Evolutionary conservation across 805 yeast species (phyloP).

Genomic region (Monosporozyma siamensis): DNA sequence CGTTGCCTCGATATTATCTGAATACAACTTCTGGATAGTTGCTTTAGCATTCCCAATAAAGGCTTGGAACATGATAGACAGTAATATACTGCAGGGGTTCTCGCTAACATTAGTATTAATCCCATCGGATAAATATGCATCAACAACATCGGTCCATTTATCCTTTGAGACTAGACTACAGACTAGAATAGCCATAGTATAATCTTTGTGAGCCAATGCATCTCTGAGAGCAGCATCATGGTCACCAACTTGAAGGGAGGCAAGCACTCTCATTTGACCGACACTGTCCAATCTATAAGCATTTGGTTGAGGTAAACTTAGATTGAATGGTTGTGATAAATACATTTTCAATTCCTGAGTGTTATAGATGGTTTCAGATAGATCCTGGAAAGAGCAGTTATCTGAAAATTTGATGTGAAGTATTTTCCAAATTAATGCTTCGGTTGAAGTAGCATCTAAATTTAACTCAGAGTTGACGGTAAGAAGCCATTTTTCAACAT

Average conservation of each 20-base stretch:
- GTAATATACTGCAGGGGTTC: constrained; percentile 28
- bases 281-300: constrained; percentile 34
- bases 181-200: constrained; percentile 67
- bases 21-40: constrained; percentile 42
- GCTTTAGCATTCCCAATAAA: constrained; percentile 51
- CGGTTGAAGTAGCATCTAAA: constrained; percentile 13
- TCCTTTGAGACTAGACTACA: constrained; percentile 58
- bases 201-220: constrained; percentile 57
- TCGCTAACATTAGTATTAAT: constrained; percentile 31
- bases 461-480: constrained; percentile 26
- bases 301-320: constrained; percentile 12
- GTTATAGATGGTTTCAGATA: constrained; percentile 28
- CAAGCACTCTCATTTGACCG: constrained; percentile 26
- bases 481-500: constrained; percentile 59
- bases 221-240: constrained; percentile 54
- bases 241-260: constrained; percentile 49
- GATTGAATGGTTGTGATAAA: constrained; percentile 17
- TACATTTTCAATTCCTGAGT: constrained; percentile 22
- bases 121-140: constrained; percentile 44
- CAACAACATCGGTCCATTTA: constrained; percentile 47
- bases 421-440: constrained; percentile 18
- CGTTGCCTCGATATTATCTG: constrained; percentile 32
- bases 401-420: constrained; percentile 21
- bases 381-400: constrained; percentile 25
- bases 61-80: constrained; percentile 52